Evolutionary conservation across 2,329 filamentous ascomycete species (phyloP), one percentile per base, ranked within the genome.

Genomic region (Didymosphaeria variabile): DNA sequence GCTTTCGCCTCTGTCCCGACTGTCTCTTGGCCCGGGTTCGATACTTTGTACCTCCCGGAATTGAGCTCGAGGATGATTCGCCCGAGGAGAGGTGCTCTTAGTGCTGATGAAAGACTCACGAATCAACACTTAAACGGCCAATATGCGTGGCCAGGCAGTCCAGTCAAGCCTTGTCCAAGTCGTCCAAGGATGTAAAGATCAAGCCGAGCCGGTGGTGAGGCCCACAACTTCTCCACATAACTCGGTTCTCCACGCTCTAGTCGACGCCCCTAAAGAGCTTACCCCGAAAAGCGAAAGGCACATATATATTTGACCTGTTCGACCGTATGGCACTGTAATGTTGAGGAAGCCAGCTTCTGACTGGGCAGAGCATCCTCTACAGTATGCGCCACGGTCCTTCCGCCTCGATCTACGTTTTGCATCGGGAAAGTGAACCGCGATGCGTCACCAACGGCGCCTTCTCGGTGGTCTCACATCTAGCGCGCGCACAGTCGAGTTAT

Each of bases 361-460:
- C 17, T n/a, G 17, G 17, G 17, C 38, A 40, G 10, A 40, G 17
- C n/a, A n/a, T 40, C 15, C 13, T 19, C 26, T 5, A 29, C 6
- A 29, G 17, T 40, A 40, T n/a, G 42, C 19, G 42, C 42, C 26
- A n/a, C 29, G 26, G 17, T 34, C 2, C 47, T 32, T 26, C 7
- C 29, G 47, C 6, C n/a, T 34, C 5, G 8, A 17, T 23, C 19
- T 21, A 13, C 49, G 21, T 32, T 13, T 17, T n/a, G 19, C 31
- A 40, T 38, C 21, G n/a, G 19, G 21, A n/a, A n/a, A n/a, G n/a
- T n/a, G n/a, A n/a, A 53, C 32, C 38, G 23, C 13, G 7, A 23
- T 50, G 45, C 59, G 50, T 55, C 59, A 45, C 32, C 9, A 29
- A 17, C 44, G 36, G 51, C 42, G 57, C 57, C 31, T 42, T 42